Base-by-base conservation (phyloP, 2,329 filamentous ascomycete genomes). In the Fusarium succisae region DNA sequence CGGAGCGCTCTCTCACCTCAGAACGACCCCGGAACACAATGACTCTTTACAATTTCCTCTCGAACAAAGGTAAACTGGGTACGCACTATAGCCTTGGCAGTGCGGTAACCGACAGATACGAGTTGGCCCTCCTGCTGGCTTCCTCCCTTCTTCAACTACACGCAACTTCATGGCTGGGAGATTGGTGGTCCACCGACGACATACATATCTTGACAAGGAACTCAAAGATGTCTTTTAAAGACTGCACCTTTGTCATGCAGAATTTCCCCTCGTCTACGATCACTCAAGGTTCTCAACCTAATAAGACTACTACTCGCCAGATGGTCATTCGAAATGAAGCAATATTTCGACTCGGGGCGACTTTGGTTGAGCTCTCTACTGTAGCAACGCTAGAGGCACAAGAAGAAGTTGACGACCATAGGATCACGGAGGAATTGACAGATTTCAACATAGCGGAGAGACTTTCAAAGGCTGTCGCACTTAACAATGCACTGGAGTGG, bases 1-100 rank as follows among this genome's bases (percentile, higher is more conserved):
- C 51, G 6, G 7, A 6, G 24, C 24, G 14, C 1, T 4, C 4
- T 22, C 24, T 26, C 0, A 3, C 3, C 14, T 22, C 13, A n/a
- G 18, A 9, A 2, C 4, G 24, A 18, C 24, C 24, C 1, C 4
- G 51, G 9, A 5, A 39, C 10, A 54, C 51, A 28, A 28, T 28
- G 3, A 54, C 51, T 12, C 35, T 54, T 38, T 20, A 54, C 7
- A 26, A 9, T 4, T 15, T 54, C 3, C 51, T 54, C 8, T 17
- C 13, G 10, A 39, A 39, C 6, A n/a, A 28, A 4, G 51, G 35
- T 1, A 14, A 39, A 3, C 13, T 28, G 2, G 15, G 24, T 26
- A 3, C 14, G 6, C 13, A 54, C 5, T 54, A 39, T 17, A 39
- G 5, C 13, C 18, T 39, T 28, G 51, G 35, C 6, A 28, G 14